Evolutionary conservation across 305 asterid genomes (phyloP), one percentile per base, ranked within the genome.

Genomic region (Coffea humblotiana): DNA sequence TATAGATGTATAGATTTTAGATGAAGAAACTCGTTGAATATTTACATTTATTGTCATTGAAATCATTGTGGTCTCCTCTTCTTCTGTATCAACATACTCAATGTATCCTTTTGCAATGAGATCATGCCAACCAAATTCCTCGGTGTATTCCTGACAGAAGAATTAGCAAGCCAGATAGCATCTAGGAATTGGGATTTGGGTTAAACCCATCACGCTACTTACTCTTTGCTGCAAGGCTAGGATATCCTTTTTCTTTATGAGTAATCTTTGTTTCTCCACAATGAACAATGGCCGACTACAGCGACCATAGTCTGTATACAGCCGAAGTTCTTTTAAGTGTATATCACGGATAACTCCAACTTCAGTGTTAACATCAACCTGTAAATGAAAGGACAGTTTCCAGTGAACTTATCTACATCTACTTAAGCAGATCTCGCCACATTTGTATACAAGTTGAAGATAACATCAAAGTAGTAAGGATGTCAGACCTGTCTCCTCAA

Each of bases 331-430:
- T 43, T 76, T 84, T 56, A 84, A 65, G 47, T 78, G 77, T 58
- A 81, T 67, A 75, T 84, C 84, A 8, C 87, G 83, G 37, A 84
- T 82, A 56, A 84, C 80, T 72, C 85, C 85, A 78, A 84, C 87
- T 76, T 84, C 87, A 21, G 87, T 84, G 72, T 84, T 84, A 48
- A 84, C 85, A 75, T 84, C 87, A 45, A 84, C 85, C 87, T 84
- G 71, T 43, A 51, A 77, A 75, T 48, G 61, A 80, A 75, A 64
- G 10, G 35, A 35, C 15, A 78, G 10, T 66, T 73, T 18, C 70
- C 74, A 8, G 56, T 56, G 27, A 72, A 63, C 15, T 51, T 56
- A 25, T 45, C 49, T 75, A 9, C 54, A 47, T 35, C 11, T 29
- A 37, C 54, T 9, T 32, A 75, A 40, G 3, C 0, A 16, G 19